These are phyloP conservation scores for Magnaporthiopsis rhizophila DNA, from an alignment of 2,329 filamentous ascomycete species.

Conservation along the genomic window DNA sequence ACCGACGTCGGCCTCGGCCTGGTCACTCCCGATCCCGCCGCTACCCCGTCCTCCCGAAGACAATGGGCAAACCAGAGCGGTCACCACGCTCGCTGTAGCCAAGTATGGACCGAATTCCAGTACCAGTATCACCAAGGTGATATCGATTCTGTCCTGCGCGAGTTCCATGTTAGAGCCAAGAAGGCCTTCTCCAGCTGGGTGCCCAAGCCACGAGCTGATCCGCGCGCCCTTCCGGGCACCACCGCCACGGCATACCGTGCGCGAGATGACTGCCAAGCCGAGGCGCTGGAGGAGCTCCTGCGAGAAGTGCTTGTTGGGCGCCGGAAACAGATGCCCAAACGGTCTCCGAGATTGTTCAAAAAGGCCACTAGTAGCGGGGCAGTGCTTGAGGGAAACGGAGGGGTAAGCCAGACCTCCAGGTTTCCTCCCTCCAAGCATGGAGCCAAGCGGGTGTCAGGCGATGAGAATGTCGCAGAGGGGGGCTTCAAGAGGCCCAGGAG, in stretches of 20 bases:
- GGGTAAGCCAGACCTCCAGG: not conserved
- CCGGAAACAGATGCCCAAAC: not conserved
- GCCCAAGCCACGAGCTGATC: not conserved
- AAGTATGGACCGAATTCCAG: not conserved
- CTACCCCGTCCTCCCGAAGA: not conserved
- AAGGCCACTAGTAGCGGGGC: not conserved
- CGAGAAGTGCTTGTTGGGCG: not conserved
- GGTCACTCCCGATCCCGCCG: not conserved
- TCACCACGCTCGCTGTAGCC: not conserved
- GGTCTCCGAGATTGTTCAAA: not conserved
- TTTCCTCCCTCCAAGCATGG: not conserved
- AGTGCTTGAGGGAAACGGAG: not conserved
- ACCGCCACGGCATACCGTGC: not conserved
- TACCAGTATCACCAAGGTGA: conserved; percentile 1
- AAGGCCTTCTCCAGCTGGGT: not conserved
- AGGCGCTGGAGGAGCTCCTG: conserved; percentile 1
- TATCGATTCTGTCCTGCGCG: not conserved
- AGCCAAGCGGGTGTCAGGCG: conserved; percentile 3
- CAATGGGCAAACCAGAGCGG: not conserved
- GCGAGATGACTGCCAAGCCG: not conserved
- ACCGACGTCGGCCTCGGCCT: not conserved
- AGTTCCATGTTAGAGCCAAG: not conserved
- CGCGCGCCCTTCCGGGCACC: not conserved
- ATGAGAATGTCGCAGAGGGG: not conserved
- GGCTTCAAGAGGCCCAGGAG: not conserved